Percentiles rank a stretch among this genome's conserved stretches.
These are phyloP conservation scores for Opeltia flavorubescens DNA, from an alignment of 495 filamentous ascomycete genomes.

Conservation along the genomic window DNA sequence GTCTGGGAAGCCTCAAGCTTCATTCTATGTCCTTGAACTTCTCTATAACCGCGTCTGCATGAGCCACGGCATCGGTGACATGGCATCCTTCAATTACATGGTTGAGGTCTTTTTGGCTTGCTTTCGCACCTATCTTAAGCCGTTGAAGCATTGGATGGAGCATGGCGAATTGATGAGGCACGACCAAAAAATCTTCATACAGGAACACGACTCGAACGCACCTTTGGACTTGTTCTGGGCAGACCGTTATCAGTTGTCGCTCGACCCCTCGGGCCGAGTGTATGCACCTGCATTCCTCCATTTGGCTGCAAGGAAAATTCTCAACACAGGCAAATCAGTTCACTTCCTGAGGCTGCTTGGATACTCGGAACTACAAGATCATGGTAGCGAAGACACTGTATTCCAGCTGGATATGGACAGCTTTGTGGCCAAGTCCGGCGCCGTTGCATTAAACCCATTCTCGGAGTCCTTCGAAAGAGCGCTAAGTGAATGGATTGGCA, in stretches of 20 bases:
- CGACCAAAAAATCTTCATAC: conserved; percentile 64
- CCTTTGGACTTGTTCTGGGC: conserved; percentile 60
- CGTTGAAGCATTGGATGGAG: conserved; percentile 76
- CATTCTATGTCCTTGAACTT: conserved; percentile 52
- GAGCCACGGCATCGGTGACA: conserved; percentile 54
- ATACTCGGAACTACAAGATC: conserved; percentile 3
- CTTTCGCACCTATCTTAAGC: conserved; percentile 68
- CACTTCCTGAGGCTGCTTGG: conserved; percentile 57
- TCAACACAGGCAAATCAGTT: conserved; percentile 77
- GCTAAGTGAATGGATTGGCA: conserved; percentile 58
- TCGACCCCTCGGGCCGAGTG: conserved; percentile 36
- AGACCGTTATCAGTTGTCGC: conserved; percentile 51
- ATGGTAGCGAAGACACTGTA: not conserved
- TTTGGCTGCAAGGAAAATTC: conserved; percentile 51
- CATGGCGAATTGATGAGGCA: conserved; percentile 49
- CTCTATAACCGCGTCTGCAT: conserved; percentile 55
- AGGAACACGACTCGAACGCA: conserved; percentile 36
- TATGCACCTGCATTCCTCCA: conserved; percentile 64
- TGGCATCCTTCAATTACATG: conserved; percentile 42
- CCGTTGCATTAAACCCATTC: conserved; percentile 48
- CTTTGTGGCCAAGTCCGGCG: conserved; percentile 9
- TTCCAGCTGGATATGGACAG: conserved; percentile 21
- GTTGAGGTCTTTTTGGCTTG: conserved; percentile 65
- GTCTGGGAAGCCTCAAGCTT: conserved; percentile 19
- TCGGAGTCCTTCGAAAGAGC: conserved; percentile 53